Conservation (phyloP, 352 stramenopile genomes). For the Phytophthora nicotianae region DNA sequence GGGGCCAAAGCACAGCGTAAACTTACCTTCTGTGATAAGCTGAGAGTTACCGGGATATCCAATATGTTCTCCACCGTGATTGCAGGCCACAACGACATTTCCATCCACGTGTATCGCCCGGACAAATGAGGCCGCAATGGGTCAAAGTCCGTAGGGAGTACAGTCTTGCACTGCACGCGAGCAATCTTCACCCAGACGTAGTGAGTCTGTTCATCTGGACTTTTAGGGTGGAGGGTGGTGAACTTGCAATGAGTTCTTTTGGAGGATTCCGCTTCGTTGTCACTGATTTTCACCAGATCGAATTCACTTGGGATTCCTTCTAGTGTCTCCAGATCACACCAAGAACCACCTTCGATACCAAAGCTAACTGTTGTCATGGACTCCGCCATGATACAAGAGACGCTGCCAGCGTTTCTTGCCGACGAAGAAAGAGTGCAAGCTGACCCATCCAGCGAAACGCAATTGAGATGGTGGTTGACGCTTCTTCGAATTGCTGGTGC, state of each 20-base stretch:
- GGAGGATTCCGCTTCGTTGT: slow-evolving; percentile 18
- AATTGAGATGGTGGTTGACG: slow-evolving; percentile 26
- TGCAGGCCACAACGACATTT: slow-evolving; percentile 52
- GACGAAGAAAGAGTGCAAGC: slow-evolving; percentile 26
- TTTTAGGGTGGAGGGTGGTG: slow-evolving; percentile 19
- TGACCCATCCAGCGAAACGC: slow-evolving; percentile 38
- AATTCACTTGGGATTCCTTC: slow-evolving; percentile 48
- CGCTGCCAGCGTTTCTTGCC: not conserved
- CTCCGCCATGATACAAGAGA: slow-evolving; percentile 42
- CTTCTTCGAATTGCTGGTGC: slow-evolving; percentile 2
- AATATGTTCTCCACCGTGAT: slow-evolving; percentile 47
- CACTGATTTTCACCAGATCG: slow-evolving; percentile 48
- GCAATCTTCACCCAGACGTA: slow-evolving; percentile 46
- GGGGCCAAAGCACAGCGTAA: not conserved
- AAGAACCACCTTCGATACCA: slow-evolving; percentile 31
- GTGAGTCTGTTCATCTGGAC: slow-evolving; percentile 18
- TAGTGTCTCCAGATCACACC: slow-evolving; percentile 32
- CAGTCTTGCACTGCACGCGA: slow-evolving; percentile 41
- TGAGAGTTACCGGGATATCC: slow-evolving; percentile 34
- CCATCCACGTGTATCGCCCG: slow-evolving; percentile 59
- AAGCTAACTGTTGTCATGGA: slow-evolving; percentile 35
- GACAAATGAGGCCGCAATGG: slow-evolving; percentile 41
- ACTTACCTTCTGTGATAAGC: slow-evolving; percentile 49
- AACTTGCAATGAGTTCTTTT: slow-evolving; percentile 35
- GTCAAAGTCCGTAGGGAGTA: slow-evolving; percentile 60